Evolutionary conservation across 2,329 filamentous ascomycete genomes (phyloP), one percentile per base, ranked within the genome.

Genomic region (Xylariaceae sp.): DNA sequence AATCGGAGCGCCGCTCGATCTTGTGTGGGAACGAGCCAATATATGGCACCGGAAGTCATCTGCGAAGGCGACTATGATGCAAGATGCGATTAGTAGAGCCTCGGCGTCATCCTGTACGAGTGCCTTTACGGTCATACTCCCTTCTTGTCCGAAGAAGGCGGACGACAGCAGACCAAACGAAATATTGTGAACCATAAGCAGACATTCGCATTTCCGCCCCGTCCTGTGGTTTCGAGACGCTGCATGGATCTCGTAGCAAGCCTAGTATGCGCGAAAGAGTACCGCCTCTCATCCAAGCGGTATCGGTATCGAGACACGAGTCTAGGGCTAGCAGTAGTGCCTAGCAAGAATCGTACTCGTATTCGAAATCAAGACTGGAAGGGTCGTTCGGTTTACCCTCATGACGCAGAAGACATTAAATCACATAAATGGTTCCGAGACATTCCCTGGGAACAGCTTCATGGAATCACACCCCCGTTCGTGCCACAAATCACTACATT

Each of bases 1-100:
- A 87, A 86, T 61, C 85, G 91, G 32, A 82, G 83, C 27, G 81
- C 91, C 27, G 93, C 93, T 1, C 84, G 86, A 62, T 96, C 92
- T 39, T 86, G 96, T 1, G 93, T 97, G 9, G 93, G 93, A 2
- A 97, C 94, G 2, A 96, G 92, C 69, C 93, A 97, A 69, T 97
- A 97, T 75, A 97, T 97, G 94, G 93, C 94, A 0, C 93, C 93
- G 2, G 94, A 97, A 75, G 90, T 97, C 15, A 87, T 97, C 53
- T 79, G 82, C 60, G 91, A 92, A 23, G 82, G 91, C 42, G 75
- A 81, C 30, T 97, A 97, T 70, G 94, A 97, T 73, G 93, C 90
- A 24, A 82, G 93, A 67, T 97, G 93, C 73, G 93, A 97, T 73
- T 97, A 83, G 91, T 97, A 90, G 93, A 97, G 92, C 73, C 84